Evolutionary conservation across 1,139 yeast species (phyloP).

Genomic region (Sugiyamaella pinicola): DNA sequence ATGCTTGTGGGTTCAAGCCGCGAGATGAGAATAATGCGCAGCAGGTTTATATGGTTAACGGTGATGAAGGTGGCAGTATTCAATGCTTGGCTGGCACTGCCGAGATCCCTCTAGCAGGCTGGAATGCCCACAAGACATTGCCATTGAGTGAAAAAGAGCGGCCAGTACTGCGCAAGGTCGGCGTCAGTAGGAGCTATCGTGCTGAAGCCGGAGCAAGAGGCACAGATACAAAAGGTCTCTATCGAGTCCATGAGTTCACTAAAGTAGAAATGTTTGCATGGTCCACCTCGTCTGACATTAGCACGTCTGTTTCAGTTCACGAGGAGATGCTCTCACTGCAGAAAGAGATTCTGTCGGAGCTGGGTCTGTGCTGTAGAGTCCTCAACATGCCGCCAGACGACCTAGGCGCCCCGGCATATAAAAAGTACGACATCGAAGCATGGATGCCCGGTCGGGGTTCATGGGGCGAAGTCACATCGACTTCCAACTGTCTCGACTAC

Average conservation of each 20-base stretch:
- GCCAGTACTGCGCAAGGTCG: slow-evolving; percentile 64
- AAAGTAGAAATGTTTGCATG: slow-evolving; percentile 92
- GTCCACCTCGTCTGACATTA: slow-evolving; percentile 46
- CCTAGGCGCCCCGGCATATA: slow-evolving; percentile 89
- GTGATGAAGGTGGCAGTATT: slow-evolving; percentile 15
- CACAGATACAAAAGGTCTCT: slow-evolving; percentile 85
- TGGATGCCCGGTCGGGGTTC: slow-evolving; percentile 97
- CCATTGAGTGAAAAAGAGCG: slow-evolving; percentile 26
- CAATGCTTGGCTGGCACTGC: slow-evolving; percentile 90
- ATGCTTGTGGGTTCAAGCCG: slow-evolving; percentile 95
- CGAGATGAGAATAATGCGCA: slow-evolving; percentile 85
- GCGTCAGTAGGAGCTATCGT: slow-evolving; percentile 83
- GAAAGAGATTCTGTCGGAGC: slow-evolving; percentile 57
- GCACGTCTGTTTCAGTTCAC: slow-evolving; percentile 45
- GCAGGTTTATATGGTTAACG: slow-evolving; percentile 68
- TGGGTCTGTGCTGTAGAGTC: slow-evolving; percentile 81
- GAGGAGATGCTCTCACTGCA: slow-evolving; percentile 68
- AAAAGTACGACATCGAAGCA: slow-evolving; percentile 92
- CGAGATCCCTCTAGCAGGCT: slow-evolving; percentile 89
- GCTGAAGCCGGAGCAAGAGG: slow-evolving; percentile 99
- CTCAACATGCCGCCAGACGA: slow-evolving; percentile 89
- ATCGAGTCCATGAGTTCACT: slow-evolving; percentile 96
- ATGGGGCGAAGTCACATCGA: slow-evolving; percentile 93
- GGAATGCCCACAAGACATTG: slow-evolving; percentile 51
- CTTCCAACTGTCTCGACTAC: slow-evolving; percentile 91